Evolutionary conservation across 305 asterid species (phyloP), one percentile per base, ranked within the genome.

Genomic region (Rubia tinctorum): DNA sequence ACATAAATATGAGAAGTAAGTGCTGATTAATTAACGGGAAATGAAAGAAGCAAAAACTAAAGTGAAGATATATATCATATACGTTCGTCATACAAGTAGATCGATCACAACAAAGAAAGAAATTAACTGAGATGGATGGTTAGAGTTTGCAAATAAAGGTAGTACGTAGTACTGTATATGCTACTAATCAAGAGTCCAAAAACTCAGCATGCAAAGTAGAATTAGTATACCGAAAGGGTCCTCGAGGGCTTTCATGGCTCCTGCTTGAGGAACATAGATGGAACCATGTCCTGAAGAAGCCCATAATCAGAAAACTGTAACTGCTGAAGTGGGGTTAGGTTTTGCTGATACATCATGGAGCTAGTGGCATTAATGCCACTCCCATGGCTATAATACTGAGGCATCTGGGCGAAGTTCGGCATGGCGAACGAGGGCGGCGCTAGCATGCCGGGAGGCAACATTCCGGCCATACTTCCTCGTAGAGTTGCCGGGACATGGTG

Each of bases 251-350:
- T 39, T 66, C 82, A 86, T 47, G 81, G 81, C 82, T 87, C 89
- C 77, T 80, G 84, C 64, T 86, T 87, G 39, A 87, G 85, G 79
- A 62, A 84, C 37, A 51, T 71, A 3, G 88, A 79, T 62, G 84
- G 82, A 78, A 89, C 80, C 62, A 87, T 76, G 72, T 89, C 95
- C 75, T 89, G 90, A 82, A 86, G 75, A 66, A 89, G 78, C 42
- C 95, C 92, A 65, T 83, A 79, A 34, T 87, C 90, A 23, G 75
- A 18, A 65, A 81, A 62, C 78, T 84, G 91, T 5, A 65, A 83
- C 59, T 84, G 87, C 72, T 74, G 82, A 71, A 71, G 69, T 68
- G 61, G 77, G 65, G 74, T 75, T 75, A 53, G 14, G 45, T 42
- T 79, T 68, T 82, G 90, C 17, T 78, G 90, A 27, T 78, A 87